Evolutionary conservation across 2,329 filamentous ascomycete species (phyloP).

Genomic region (Aspergillus proliferans): DNA sequence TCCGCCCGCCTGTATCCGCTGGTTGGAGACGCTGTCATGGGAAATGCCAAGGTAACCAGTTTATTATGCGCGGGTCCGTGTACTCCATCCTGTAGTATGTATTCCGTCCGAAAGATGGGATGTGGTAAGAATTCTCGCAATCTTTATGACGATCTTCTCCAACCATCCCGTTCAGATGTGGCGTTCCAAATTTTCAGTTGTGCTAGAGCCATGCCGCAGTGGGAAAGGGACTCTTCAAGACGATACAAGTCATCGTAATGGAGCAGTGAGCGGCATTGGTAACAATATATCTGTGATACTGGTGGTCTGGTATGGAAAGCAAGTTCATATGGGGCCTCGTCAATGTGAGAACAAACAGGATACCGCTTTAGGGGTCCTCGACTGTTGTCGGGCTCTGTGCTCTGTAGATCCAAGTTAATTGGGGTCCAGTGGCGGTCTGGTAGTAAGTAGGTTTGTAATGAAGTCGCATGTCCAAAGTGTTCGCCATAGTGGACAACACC

Average conservation of each 20-base stretch:
- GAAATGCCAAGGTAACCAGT: background rate
- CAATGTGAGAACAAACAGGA: no score
- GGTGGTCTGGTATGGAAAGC: no score
- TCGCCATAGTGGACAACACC: no score
- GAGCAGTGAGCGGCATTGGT: no score
- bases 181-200: background rate
- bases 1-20: background rate
- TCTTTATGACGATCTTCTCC: conserved; percentile 6
- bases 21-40: background rate
- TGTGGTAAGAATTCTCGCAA: conserved; percentile 3
- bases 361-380: background rate
- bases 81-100: background rate
- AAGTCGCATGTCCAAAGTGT: no score
- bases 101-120: no score
- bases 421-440: background rate
- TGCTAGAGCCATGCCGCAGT: no score
- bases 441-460: background rate
- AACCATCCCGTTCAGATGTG: background rate
- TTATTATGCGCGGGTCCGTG: no score
- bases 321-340: no score
- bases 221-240: no score
- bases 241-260: no score
- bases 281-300: no score
- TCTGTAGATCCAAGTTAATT: background rate
- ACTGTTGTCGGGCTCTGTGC: background rate